Conservation (phyloP, 2,329 filamentous ascomycete species). For the Aspergillus proliferans region DNA sequence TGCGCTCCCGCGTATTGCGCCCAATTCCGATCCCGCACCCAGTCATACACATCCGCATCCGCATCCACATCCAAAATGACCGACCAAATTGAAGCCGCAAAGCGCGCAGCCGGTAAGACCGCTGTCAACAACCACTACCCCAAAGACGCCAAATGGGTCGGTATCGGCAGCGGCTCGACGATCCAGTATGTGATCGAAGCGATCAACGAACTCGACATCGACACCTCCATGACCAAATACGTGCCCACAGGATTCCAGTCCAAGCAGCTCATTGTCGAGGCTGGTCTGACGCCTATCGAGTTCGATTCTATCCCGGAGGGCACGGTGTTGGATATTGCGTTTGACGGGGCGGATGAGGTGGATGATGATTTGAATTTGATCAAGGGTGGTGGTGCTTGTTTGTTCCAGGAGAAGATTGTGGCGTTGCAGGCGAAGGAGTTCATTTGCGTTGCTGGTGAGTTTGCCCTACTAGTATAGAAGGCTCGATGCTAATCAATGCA, state of each 20-base stretch:
- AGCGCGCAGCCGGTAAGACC: conserved; percentile 52
- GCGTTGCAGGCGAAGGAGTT: conserved; percentile 79
- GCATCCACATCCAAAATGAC: conserved; percentile 24
- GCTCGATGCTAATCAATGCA: conserved; percentile 23
- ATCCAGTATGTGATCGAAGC: conserved; percentile 64
- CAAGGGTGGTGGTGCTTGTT: conserved; percentile 93
- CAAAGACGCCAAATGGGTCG: conserved; percentile 51
- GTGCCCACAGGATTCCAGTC: conserved; percentile 90
- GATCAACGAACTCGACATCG: conserved; percentile 46
- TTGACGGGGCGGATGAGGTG: conserved; percentile 96
- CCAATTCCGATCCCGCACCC: conserved; percentile 1
- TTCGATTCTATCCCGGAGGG: conserved; percentile 67
- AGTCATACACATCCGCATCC: not conserved
- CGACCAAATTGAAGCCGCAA: conserved; percentile 49
- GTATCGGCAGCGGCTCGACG: conserved; percentile 60
- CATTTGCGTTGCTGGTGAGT: conserved; percentile 72
- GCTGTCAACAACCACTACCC: conserved; percentile 58
- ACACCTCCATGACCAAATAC: conserved; percentile 63
- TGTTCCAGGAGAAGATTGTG: conserved; percentile 97
- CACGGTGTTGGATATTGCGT: conserved; percentile 73
- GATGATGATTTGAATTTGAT: conserved; percentile 93
- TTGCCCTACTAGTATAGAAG: not conserved
- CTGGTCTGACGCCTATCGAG: conserved; percentile 68
- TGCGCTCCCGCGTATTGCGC: not conserved
- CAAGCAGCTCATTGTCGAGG: conserved; percentile 73